Conservation (phyloP, 2,329 filamentous ascomycete species). For the Penicillium vulpinum region DNA sequence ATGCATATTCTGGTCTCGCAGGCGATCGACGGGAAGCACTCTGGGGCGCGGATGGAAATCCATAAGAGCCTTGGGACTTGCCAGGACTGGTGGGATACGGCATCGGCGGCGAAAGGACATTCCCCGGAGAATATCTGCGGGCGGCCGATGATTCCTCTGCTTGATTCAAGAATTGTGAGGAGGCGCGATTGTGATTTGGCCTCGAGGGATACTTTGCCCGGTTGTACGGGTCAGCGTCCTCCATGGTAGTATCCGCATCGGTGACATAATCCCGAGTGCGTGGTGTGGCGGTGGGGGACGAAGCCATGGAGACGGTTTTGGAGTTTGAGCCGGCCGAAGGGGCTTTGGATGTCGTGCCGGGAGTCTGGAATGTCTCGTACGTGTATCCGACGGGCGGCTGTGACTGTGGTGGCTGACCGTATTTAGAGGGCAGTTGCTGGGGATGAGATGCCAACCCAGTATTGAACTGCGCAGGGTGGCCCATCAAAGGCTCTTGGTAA, state of each 20-base stretch:
- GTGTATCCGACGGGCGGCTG: conserved; percentile 62
- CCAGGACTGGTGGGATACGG: conserved; percentile 70
- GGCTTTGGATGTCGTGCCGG: conserved; percentile 34
- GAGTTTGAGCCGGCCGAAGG: conserved; percentile 42
- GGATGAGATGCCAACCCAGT: conserved; percentile 52
- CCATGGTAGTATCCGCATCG: conserved; percentile 80
- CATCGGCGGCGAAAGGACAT: conserved; percentile 75
- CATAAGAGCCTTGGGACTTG: conserved; percentile 52
- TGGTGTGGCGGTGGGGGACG: conserved; percentile 59
- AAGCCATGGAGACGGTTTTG: conserved; percentile 56
- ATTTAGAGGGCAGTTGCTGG: conserved; percentile 53
- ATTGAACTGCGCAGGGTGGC: conserved; percentile 66
- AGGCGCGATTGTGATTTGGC: conserved; percentile 68
- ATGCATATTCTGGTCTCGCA: conserved; percentile 62
- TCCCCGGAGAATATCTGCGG: conserved; percentile 95
- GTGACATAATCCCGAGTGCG: conserved; percentile 64
- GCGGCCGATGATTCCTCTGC: conserved; percentile 75
- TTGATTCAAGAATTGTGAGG: conserved; percentile 69
- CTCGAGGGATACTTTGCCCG: conserved; percentile 83
- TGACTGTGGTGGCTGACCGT: conserved; percentile 45
- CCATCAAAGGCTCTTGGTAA: conserved; percentile 63
- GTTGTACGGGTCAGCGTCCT: conserved; percentile 83
- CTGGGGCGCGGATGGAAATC: conserved; percentile 52
- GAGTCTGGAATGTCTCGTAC: conserved; percentile 66
- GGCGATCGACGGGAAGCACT: conserved; percentile 72